A percentile compares a stretch with the other conserved stretches of the same genome.
These are phyloP conservation scores for Lactarius sp. DNA, from an alignment of 768 basidiomycete genomes.

Conservation along the genomic window DNA sequence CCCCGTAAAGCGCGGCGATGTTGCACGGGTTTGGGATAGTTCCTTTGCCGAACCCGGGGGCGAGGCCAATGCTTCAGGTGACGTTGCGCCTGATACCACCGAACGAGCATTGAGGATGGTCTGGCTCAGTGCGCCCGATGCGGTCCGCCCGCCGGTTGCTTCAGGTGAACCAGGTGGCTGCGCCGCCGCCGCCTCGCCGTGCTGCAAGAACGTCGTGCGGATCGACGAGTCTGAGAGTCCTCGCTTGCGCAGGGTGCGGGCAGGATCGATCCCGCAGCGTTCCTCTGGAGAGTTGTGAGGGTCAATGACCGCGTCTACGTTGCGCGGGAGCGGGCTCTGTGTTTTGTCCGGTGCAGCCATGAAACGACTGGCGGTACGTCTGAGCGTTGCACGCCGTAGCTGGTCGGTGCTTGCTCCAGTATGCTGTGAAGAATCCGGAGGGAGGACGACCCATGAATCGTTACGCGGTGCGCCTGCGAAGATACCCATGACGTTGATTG, in stretches of 20 bases:
- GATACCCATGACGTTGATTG: constrained; percentile 66
- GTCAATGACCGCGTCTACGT: constrained; percentile 26
- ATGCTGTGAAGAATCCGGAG: constrained; percentile 32
- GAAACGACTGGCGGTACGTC: constrained; percentile 10
- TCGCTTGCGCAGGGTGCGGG: constrained; percentile 65
- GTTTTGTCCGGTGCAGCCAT: not conserved
- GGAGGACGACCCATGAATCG: constrained; percentile 72
- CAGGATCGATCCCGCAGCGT: constrained; percentile 39
- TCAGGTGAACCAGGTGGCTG: not conserved
- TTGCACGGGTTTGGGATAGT: constrained; percentile 28
- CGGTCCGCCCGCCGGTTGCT: constrained; percentile 29
- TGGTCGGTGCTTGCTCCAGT: constrained; percentile 7
- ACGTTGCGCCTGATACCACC: constrained; percentile 28
- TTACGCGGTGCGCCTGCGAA: constrained; percentile 82
- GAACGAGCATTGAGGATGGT: constrained; percentile 32
- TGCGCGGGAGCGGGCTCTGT: constrained; percentile 6
- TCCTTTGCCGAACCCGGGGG: constrained; percentile 16
- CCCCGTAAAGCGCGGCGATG: constrained; percentile 27
- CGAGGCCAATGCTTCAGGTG: constrained; percentile 13
- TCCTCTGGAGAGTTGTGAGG: constrained; percentile 36
- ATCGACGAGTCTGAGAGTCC: constrained; percentile 93
- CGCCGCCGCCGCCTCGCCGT: constrained; percentile 34
- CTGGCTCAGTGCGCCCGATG: constrained; percentile 33
- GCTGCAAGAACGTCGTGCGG: constrained; percentile 71
- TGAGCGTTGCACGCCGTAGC: constrained; percentile 18